phyloP scores from a whole-genome alignment of 495 filamentous ascomycete species.

The Lepraria neglecta region DNA sequence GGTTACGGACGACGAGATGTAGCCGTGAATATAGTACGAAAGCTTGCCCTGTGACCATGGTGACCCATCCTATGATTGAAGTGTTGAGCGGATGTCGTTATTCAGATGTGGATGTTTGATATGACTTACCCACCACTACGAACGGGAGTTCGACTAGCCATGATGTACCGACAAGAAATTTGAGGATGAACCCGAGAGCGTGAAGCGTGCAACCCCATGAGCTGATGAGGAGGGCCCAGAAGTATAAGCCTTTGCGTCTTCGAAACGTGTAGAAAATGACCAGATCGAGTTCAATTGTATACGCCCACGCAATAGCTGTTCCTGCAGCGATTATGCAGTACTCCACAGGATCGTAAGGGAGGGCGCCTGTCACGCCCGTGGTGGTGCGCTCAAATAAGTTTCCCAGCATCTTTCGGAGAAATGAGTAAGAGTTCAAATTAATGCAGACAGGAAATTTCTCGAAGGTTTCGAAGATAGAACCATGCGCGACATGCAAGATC shows the following conservation, averaged over 20 bases:
- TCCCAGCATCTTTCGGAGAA: slow-evolving; percentile 10
- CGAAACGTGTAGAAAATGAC: slow-evolving; percentile 44
- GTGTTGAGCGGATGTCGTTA: slow-evolving; percentile 44
- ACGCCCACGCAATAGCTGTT: slow-evolving; percentile 29
- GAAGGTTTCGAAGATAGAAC: background rate
- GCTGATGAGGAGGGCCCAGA: slow-evolving; percentile 50
- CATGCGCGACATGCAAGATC: background rate
- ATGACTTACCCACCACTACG: slow-evolving; percentile 23
- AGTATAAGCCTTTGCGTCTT: slow-evolving; percentile 43
- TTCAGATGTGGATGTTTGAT: slow-evolving; percentile 29
- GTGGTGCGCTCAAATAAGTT: slow-evolving; percentile 18
- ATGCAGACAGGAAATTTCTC: background rate
- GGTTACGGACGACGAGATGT: slow-evolving; percentile 51
- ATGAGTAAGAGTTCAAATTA: background rate
- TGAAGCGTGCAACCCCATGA: slow-evolving; percentile 53
- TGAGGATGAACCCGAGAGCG: slow-evolving; percentile 54
- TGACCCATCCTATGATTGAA: slow-evolving; percentile 43
- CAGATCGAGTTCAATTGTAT: slow-evolving; percentile 29
- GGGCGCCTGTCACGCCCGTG: slow-evolving; percentile 21
- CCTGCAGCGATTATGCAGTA: slow-evolving; percentile 29
- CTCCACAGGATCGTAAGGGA: slow-evolving; percentile 23
- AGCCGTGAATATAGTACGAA: slow-evolving; percentile 64
- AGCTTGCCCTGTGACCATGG: slow-evolving; percentile 61
- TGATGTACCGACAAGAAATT: slow-evolving; percentile 44
- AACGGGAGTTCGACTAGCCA: slow-evolving; percentile 23